A percentile compares a stretch with the other conserved stretches of the same genome.
phyloP scores from a whole-genome alignment of 768 basidiomycete genomes.

The Trametes cinnabarina region DNA sequence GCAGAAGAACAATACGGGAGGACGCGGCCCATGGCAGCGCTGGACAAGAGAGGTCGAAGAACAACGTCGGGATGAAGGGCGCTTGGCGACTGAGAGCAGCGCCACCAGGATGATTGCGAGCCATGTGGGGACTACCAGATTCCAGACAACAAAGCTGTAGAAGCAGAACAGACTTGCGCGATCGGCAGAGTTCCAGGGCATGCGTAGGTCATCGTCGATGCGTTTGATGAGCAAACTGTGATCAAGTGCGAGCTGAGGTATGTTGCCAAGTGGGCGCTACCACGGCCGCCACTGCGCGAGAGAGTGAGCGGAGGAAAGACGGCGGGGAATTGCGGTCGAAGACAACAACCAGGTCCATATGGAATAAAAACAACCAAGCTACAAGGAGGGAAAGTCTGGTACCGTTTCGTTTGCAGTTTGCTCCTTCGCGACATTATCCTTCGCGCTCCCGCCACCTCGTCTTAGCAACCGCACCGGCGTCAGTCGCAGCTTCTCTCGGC shows the following conservation, averaged over 20 bases:
- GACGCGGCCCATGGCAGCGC: not conserved
- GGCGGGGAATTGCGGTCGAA: not conserved
- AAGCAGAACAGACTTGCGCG: not conserved
- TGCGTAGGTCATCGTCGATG: too few relatives aligned
- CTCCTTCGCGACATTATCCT: not conserved
- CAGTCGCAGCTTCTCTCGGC: constrained; percentile 39
- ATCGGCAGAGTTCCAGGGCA: too few relatives aligned
- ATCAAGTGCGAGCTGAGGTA: too few relatives aligned
- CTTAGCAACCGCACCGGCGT: constrained; percentile 32
- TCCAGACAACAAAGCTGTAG: not conserved
- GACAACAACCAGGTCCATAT: not conserved
- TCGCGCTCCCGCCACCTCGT: not conserved
- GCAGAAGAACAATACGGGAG: constrained; percentile 7
- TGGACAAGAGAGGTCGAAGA: not conserved
- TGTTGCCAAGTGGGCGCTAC: not conserved
- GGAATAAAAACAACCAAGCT: not conserved
- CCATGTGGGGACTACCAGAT: not conserved
- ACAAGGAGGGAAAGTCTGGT: constrained; percentile 11
- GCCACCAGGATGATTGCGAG: not conserved
- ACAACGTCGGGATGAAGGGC: not conserved
- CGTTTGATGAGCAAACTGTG: too few relatives aligned
- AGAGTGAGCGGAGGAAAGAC: not conserved
- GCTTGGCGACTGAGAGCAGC: not conserved
- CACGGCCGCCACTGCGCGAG: too few relatives aligned
- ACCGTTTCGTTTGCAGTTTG: not conserved